These are phyloP conservation scores for Dissophora globulifera DNA, from an alignment of 192 early-diverging fungal genomes.

Conservation along the genomic window DNA sequence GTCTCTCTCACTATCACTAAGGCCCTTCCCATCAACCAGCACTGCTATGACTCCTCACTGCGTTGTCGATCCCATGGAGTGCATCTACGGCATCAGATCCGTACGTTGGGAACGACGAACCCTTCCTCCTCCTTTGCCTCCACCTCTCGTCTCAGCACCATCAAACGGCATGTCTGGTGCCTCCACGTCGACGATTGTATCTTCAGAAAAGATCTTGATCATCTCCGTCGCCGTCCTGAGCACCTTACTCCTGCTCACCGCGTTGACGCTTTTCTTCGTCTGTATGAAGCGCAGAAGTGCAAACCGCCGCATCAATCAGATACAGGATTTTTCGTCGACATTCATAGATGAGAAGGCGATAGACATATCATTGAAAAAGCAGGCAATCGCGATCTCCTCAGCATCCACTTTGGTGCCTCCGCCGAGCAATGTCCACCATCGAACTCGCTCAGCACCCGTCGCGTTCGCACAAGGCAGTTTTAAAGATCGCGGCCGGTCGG, in stretches of 20 bases:
- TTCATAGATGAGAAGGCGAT: slow-evolving; percentile 11
- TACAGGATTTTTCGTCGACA: slow-evolving; percentile 23
- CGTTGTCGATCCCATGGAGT: background rate
- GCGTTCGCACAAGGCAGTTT: slow-evolving; percentile 5
- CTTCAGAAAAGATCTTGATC: background rate
- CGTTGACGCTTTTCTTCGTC: slow-evolving; percentile 15
- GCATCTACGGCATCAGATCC: background rate
- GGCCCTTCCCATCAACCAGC: background rate
- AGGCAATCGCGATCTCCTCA: background rate
- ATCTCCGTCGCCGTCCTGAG: slow-evolving; percentile 14
- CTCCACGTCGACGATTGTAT: background rate
- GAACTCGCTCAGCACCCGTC: slow-evolving; percentile 29
- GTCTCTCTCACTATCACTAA: too few species aligned
- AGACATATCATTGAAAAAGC: slow-evolving; percentile 19
- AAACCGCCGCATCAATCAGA: slow-evolving; percentile 13
- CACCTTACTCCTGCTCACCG: slow-evolving; percentile 10
- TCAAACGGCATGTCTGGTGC: background rate
- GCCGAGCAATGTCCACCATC: slow-evolving; percentile 25
- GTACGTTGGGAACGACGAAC: background rate
- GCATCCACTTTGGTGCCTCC: background rate
- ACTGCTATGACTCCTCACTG: background rate
- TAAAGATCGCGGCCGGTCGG: background rate
- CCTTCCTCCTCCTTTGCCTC: background rate
- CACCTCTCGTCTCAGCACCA: background rate
- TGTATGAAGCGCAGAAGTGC: slow-evolving; percentile 26